Evolutionary conservation across 2,329 filamentous ascomycete genomes (phyloP).

Genomic region (Talaromyces sp.): DNA sequence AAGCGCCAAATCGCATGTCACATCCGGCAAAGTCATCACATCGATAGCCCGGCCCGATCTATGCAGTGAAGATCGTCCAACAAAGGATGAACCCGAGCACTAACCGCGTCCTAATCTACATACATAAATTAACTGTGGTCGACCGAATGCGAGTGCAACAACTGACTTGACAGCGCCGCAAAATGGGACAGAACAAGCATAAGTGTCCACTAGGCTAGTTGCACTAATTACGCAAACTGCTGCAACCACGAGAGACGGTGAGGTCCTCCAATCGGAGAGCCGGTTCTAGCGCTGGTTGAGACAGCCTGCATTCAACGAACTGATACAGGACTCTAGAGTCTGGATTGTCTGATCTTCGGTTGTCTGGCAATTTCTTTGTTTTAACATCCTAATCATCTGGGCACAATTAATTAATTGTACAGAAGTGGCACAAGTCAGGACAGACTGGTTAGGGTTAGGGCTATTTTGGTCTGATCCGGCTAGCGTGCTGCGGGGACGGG

Average conservation of each 20-base stretch:
- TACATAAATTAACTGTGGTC: not conserved
- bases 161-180: not conserved
- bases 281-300: not conserved
- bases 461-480: not conserved
- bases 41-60: not conserved
- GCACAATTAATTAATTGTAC: not conserved
- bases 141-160: not conserved
- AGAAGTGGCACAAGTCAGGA: not conserved
- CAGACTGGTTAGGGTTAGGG: not conserved
- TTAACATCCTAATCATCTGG: not conserved
- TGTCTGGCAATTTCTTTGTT: not conserved
- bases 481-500: slow-evolving; percentile 8
- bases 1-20: not conserved
- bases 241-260: not conserved
- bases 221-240: not conserved
- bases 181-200: slow-evolving; percentile 2
- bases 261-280: slow-evolving; percentile 1
- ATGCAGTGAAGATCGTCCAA: slow-evolving; percentile 2
- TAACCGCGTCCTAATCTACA: not conserved
- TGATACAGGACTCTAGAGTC: not conserved
- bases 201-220: not conserved
- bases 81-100: not conserved
- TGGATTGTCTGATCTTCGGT: not conserved
- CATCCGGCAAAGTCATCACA: not conserved
- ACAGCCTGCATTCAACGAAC: not conserved